Base-by-base conservation (phyloP, 192 early-diverging fungal species). In the Ramicandelaber brevisporus region DNA sequence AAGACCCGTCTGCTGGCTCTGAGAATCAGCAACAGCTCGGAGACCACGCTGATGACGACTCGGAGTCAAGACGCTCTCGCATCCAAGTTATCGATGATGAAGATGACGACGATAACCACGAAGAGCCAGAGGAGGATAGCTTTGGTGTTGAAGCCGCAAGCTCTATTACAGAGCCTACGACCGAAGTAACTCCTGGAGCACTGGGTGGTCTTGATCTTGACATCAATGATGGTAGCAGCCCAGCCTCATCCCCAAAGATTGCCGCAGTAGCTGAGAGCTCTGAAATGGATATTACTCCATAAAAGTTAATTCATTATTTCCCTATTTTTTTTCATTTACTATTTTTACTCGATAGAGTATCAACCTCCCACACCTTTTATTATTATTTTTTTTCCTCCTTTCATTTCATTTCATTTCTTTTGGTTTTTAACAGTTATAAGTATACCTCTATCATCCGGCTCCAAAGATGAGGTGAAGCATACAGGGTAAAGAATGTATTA, bases 1-100 rank as follows among this genome's bases (percentile, higher is more conserved):
- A 26, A 12, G 43, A 27, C 6, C 28, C 27, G 29, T 38, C 37
- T 30, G 14, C 39, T 14, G 37, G 21, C 10, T 26, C 16, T 3
- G 33, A 12, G n/a, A n/a, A n/a, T n/a, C n/a, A n/a, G n/a, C n/a
- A n/a, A n/a, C n/a, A n/a, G n/a, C n/a, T n/a, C n/a, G n/a, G n/a
- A n/a, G n/a, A n/a, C n/a, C n/a, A n/a, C n/a, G n/a, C n/a, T n/a
- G n/a, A n/a, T n/a, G n/a, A n/a, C n/a, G n/a, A n/a, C n/a, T n/a
- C n/a, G n/a, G n/a, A n/a, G n/a, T n/a, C n/a, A n/a, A n/a, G n/a
- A n/a, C n/a, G n/a, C n/a, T n/a, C n/a, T n/a, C n/a, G n/a, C n/a
- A n/a, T n/a, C n/a, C n/a, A n/a, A n/a, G n/a, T n/a, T n/a, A n/a
- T n/a, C n/a, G n/a, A n/a, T n/a, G n/a, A n/a, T n/a, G n/a, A n/a